Conservation (phyloP, 371 early-diverging fungal genomes). For the Apophysomyces variabilis region DNA sequence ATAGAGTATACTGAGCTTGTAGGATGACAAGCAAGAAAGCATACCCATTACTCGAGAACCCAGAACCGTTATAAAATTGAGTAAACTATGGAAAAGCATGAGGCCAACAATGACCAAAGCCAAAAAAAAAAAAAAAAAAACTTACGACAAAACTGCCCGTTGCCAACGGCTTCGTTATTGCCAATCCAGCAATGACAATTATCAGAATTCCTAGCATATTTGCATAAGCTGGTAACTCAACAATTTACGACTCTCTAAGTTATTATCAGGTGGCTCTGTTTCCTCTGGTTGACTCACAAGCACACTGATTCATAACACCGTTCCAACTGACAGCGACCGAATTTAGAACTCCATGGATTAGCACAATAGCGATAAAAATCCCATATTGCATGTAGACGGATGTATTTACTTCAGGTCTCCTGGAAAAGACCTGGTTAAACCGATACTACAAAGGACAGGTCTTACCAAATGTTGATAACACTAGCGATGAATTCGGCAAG, state of each 20-base stretch:
- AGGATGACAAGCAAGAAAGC: conserved; percentile 63
- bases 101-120: conserved; percentile 1
- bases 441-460: neutral
- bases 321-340: conserved; percentile 57
- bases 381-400: conserved; percentile 55
- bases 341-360: conserved; percentile 57
- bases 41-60: conserved; percentile 51
- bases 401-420: conserved; percentile 35
- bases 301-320: conserved; percentile 54
- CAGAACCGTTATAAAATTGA: conserved; percentile 59
- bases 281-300: conserved; percentile 36
- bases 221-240: conserved; percentile 31
- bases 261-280: no score
- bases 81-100: conserved; percentile 36
- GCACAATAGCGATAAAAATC: conserved; percentile 50
- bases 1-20: conserved; percentile 67
- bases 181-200: conserved; percentile 57
- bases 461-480: conserved; percentile 53
- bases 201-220: conserved; percentile 57
- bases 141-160: conserved; percentile 42
- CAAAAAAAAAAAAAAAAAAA: neutral
- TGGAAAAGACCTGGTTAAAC: conserved; percentile 25
- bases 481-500: conserved; percentile 61
- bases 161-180: conserved; percentile 44
- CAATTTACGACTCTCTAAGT: no score